A percentile compares a stretch with the other conserved stretches of the same genome.
phyloP scores from a whole-genome alignment of 768 basidiomycete species.

The Paxillus involutus region DNA sequence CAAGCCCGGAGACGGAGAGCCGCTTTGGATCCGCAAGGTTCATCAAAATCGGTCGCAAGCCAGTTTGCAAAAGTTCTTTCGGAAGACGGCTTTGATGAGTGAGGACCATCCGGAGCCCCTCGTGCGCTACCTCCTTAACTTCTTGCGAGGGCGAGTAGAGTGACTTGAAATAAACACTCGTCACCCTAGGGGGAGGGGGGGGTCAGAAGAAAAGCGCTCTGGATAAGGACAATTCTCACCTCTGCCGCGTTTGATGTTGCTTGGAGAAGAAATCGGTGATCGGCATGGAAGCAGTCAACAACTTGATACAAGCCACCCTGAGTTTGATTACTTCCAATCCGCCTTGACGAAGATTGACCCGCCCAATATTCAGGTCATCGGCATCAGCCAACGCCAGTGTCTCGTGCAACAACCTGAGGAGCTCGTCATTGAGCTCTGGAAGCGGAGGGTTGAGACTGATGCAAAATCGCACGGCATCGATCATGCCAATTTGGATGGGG shows the following conservation, averaged over 20 bases:
- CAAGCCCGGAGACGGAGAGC: constrained; percentile 86
- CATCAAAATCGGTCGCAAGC: constrained; percentile 94
- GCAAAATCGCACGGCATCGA: constrained; percentile 94
- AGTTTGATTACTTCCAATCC: constrained; percentile 82
- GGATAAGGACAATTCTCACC: constrained; percentile 43
- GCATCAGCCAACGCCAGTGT: constrained; percentile 94
- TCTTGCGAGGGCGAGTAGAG: constrained; percentile 89
- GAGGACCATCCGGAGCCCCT: constrained; percentile 87
- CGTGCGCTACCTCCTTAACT: constrained; percentile 94
- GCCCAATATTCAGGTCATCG: constrained; percentile 81
- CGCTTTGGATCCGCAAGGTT: constrained; percentile 96
- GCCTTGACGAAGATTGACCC: constrained; percentile 75
- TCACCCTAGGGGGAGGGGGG: constrained; percentile 57
- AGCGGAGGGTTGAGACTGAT: constrained; percentile 87
- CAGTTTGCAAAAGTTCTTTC: constrained; percentile 92
- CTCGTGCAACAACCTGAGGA: constrained; percentile 88
- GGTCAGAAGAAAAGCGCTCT: background rate
- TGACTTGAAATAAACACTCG: constrained; percentile 96
- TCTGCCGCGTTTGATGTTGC: constrained; percentile 81
- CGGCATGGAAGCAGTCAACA: constrained; percentile 93
- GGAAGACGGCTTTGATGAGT: constrained; percentile 89
- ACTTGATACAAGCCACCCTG: constrained; percentile 89
- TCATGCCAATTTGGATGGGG: constrained; percentile 95
- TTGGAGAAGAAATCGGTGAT: constrained; percentile 90
- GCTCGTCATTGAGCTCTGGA: constrained; percentile 89